Evolutionary conservation across 352 stramenopile genomes (phyloP), one percentile per base, ranked within the genome.

Genomic region (Pythium sp.): DNA sequence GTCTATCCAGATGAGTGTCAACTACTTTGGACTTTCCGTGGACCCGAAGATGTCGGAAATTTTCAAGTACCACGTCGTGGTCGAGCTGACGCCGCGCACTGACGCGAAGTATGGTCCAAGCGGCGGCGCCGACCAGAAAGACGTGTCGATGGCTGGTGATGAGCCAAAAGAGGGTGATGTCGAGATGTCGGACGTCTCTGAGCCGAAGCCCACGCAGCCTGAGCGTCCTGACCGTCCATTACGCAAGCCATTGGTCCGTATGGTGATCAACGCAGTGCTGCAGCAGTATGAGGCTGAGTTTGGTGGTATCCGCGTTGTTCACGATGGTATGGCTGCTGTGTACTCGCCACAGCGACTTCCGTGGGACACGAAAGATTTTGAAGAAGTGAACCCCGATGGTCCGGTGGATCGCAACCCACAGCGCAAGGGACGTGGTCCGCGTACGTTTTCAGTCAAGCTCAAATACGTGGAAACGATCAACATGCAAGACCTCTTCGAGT

Each of bases 331-430:
- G 43, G 43, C 43, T 51, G 43, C 43, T 6, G 43, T 51, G 15
- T 51, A 51, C 43, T 51, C 43, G 18, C 43, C 43, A 51, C 43
- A 51, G 43, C 43, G 43, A 12, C 43, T 51, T 51, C 43, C 43
- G 43, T 51, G 43, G 43, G 43, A 51, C 43, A 51, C 43, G 18
- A 51, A 51, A 51, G 43, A 51, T 51, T 51, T 51, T 24, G 43
- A 51, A 24, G 43, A 51, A 51, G 43, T 51, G 18, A 51, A 51
- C 43, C 43, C 43, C 8, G 43, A 51, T 51, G 43, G 43, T 51
- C 43, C 43, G 22, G 43, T 51, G 18, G 43, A 51, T 24, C 43
- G 43, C 43, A 51, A 51, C 43, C 43, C 43, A 7, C 43, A 51
- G 43, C 43, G 43, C 43, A 51, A 51, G 43, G 43, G 43, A 22